A percentile compares a stretch with the other conserved stretches of the same genome.
phyloP scores from a whole-genome alignment of 345 rosid genomes.

The Eucalyptus globulus region DNA sequence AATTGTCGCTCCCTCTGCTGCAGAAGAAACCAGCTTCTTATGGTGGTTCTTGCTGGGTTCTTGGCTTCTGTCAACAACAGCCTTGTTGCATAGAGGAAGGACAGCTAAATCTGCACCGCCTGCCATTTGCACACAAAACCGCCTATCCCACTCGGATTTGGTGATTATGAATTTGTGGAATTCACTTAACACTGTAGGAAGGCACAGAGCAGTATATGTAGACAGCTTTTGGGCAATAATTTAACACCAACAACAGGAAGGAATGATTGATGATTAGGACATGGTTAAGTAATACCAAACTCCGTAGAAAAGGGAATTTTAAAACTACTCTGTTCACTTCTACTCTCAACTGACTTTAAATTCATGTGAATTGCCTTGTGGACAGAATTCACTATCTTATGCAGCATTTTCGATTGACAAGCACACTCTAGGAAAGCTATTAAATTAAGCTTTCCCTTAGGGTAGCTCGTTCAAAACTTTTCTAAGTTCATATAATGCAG shows the following conservation, averaged over 20 bases:
- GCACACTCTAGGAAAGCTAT: neutral
- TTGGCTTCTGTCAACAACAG: constrained; percentile 29
- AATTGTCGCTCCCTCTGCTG: constrained; percentile 33
- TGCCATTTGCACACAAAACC: constrained; percentile 25
- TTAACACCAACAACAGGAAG: constrained; percentile 42
- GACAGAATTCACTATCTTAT: neutral
- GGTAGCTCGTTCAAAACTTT: neutral
- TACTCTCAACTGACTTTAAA: neutral
- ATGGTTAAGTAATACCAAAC: constrained; percentile 63
- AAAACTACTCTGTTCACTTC: neutral
- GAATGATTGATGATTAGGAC: constrained; percentile 77
- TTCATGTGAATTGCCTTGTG: neutral
- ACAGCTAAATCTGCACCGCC: constrained; percentile 33
- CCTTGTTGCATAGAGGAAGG: constrained; percentile 27
- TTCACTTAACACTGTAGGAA: neutral
- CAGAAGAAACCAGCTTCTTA: constrained; percentile 31
- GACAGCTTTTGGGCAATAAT: constrained; percentile 21
- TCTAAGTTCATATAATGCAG: neutral
- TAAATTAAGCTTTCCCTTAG: neutral
- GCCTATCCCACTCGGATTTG: neutral
- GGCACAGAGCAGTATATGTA: constrained; percentile 37
- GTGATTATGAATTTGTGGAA: neutral
- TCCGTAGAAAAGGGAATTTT: constrained; percentile 9
- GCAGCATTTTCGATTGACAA: neutral
- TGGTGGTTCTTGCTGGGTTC: constrained; percentile 23